A percentile compares a stretch with the other conserved stretches of the same genome.
Evolutionary conservation across 106 monocot genomes (phyloP).

Genomic region (Triglochin maritima): DNA sequence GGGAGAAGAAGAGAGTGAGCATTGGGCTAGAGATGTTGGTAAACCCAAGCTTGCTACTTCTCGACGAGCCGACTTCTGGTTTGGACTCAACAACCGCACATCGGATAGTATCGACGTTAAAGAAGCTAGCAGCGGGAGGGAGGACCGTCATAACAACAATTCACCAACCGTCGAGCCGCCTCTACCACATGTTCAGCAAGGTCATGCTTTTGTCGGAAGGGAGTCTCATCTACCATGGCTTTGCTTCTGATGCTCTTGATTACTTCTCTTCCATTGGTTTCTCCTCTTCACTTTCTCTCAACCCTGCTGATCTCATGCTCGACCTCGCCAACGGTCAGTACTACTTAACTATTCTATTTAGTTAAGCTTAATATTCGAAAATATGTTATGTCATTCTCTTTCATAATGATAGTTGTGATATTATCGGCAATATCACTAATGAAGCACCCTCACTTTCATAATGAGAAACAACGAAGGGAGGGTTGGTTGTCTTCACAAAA

Average conservation of each 20-base stretch:
- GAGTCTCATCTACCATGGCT: conserved; percentile 44
- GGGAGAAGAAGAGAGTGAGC: conserved; percentile 46
- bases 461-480: too few species aligned
- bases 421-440: not conserved
- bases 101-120: conserved; percentile 27
- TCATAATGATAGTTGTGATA: not conserved
- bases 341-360: not conserved
- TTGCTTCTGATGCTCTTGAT: conserved; percentile 35
- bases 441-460: not conserved
- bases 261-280: conserved; percentile 65
- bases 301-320: conserved; percentile 75
- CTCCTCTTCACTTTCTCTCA: conserved; percentile 38
- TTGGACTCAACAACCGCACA: conserved; percentile 51
- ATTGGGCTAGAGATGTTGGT: conserved; percentile 61
- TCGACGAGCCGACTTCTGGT: conserved; percentile 60
- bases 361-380: not conserved
- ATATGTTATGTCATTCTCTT: not conserved
- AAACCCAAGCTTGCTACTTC: conserved; percentile 38
- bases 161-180: conserved; percentile 55
- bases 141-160: conserved; percentile 50
- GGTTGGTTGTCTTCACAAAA: too few species aligned
- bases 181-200: conserved; percentile 55
- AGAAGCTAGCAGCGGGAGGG: conserved; percentile 29
- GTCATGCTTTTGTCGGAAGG: conserved; percentile 42
- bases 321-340: conserved; percentile 75